Percentiles rank a stretch among this genome's conserved stretches.
These are phyloP conservation scores for Tuctoria greenei DNA, from an alignment of 176 grass and related monocot species.

Conservation along the genomic window DNA sequence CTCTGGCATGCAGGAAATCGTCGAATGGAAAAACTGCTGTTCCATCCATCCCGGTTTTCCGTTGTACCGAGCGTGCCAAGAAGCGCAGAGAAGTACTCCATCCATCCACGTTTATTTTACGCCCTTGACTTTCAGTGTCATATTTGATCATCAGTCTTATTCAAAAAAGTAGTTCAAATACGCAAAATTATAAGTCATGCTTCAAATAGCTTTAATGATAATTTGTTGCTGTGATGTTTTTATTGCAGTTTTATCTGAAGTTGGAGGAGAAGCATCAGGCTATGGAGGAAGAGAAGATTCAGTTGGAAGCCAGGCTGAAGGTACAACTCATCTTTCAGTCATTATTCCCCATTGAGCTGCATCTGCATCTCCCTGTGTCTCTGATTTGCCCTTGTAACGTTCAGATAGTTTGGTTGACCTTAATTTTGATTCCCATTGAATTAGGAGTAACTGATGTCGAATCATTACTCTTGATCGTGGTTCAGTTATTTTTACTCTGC, in stretches of 20 bases:
- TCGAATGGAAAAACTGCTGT: conserved; percentile 58
- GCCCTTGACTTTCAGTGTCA: too few relatives aligned
- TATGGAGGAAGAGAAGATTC: conserved; percentile 71
- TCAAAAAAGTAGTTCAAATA: too few relatives aligned
- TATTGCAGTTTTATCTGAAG: conserved; percentile 65
- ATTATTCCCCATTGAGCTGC: background rate
- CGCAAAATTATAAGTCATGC: too few relatives aligned
- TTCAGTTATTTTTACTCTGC: background rate
- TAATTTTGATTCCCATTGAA: background rate
- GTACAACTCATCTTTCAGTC: conserved; percentile 24
- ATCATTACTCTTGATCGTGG: background rate
- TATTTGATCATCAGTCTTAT: too few relatives aligned
- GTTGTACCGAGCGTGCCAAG: conserved; percentile 69
- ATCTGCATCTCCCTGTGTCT: background rate
- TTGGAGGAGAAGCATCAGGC: conserved; percentile 91
- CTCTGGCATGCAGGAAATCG: conserved; percentile 26
- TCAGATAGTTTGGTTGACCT: background rate
- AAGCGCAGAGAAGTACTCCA: conserved; percentile 69
- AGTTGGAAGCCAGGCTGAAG: conserved; percentile 74
- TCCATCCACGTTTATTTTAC: too few relatives aligned
- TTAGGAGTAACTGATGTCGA: background rate
- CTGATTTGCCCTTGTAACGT: background rate
- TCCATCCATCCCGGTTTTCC: conserved; percentile 64
- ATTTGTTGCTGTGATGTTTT: background rate
- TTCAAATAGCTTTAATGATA: too few relatives aligned